phyloP scores from a whole-genome alignment of 108 stramenopile genomes.

The Mayamaea pseudoterrestris region DNA sequence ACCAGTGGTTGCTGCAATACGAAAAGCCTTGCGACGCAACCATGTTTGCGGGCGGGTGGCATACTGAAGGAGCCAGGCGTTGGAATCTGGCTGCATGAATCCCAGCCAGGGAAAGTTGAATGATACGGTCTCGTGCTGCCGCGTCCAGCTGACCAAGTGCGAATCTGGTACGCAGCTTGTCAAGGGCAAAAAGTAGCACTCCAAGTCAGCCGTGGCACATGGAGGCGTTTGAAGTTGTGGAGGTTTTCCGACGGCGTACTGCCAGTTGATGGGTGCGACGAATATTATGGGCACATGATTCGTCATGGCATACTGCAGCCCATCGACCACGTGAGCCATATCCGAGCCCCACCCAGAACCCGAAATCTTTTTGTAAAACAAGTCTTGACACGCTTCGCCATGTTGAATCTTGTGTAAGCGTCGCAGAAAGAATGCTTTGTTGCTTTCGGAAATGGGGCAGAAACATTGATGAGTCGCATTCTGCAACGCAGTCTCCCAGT shows the following conservation, averaged over 20 bases:
- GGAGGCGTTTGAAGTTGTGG: too few relatives aligned
- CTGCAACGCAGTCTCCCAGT: not conserved
- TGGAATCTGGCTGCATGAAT: too few relatives aligned
- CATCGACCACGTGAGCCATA: slow-evolving; percentile 2
- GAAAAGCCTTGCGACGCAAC: slow-evolving; percentile 8
- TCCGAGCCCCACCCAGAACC: slow-evolving; percentile 5
- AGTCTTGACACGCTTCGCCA: not conserved
- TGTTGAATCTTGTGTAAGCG: not conserved
- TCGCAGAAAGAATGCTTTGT: slow-evolving; percentile 1
- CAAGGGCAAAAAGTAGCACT: slow-evolving; percentile 9
- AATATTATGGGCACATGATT: not conserved
- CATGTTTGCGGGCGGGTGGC: slow-evolving; percentile 13
- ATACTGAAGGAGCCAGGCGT: slow-evolving; percentile 11
- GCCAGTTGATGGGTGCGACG: not conserved
- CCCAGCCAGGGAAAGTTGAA: too few relatives aligned
- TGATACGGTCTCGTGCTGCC: too few relatives aligned
- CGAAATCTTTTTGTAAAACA: not conserved
- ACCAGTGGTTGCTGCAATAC: not conserved
- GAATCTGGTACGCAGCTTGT: too few relatives aligned
- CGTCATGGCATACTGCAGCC: slow-evolving; percentile 1
- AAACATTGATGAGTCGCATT: slow-evolving; percentile 10
- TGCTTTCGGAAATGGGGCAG: not conserved
- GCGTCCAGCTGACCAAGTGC: too few relatives aligned
- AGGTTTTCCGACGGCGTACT: too few relatives aligned
- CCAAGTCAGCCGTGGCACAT: slow-evolving; percentile 1